Base-by-base conservation (phyloP, 2,329 filamentous ascomycete genomes). In the Diaporthe ilicicola region DNA sequence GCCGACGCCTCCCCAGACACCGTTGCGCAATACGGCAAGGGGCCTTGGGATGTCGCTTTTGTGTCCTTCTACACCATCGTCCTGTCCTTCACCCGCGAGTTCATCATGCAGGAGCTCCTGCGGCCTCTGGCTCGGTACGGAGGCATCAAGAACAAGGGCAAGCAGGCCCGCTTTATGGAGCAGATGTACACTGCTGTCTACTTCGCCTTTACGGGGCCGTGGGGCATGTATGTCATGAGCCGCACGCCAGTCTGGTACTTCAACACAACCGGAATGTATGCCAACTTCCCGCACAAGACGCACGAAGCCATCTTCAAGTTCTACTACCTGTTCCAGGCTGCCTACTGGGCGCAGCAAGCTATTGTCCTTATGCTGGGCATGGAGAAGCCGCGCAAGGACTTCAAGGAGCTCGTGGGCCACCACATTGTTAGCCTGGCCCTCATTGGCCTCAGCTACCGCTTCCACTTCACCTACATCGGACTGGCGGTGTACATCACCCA, bases 381-480 rank as follows among this genome's bases (percentile, higher is more conserved):
- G 81, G 95, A 98, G 86, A 97, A 97, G 86, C 95, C 93, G 34
- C 87, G 95, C 72, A 98, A 97, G 85, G 95, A 98, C 82, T 98
- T 95, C 83, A 95, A 94, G 83, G 95, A 98, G 85, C 88, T 98
- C 67, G 93, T 97, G 64, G 90, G 91, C 68, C 95, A 98, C 81
- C 95, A 98, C 81, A 91, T 98, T 76, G 93, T 98, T 79, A 97
- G 94, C 24, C 84, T 98, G 72, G 85, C 91, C 24, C 87, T 98
- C 76, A 97, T 98, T 75, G 92, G 84, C 71, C 84, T 95, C 78
- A 96, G 93, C 84, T 98, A 98, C 84, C 91, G 94, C 73, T 98
- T 97, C 86, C 95, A 98, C 83, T 98, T 98, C 81, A 97, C 94
- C 24, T 95, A 97, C 82, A 97, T 98, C 80, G 95, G 95, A 32